Percentiles rank a stretch among this genome's conserved stretches.
phyloP scores from a whole-genome alignment of 768 basidiomycete species.

The Russula virescens region DNA sequence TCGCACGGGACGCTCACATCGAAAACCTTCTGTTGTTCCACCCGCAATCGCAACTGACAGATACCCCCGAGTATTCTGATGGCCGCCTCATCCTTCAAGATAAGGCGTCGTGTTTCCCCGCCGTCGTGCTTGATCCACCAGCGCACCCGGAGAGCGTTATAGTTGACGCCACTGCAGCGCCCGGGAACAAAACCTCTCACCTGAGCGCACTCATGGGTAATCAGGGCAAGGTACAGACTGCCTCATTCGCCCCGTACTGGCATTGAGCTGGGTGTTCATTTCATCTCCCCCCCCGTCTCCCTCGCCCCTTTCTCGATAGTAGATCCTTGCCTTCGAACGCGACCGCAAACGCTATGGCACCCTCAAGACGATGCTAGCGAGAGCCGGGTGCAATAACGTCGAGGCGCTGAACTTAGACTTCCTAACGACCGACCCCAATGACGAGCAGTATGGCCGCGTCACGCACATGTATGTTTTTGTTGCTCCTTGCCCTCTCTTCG shows the following conservation, averaged over 20 bases:
- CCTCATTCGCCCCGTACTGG: background rate
- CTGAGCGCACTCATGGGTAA: conserved; percentile 82
- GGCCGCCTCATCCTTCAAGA: conserved; percentile 93
- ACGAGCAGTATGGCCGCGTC: conserved; percentile 54
- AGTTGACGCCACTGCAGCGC: conserved; percentile 93
- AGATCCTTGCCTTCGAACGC: conserved; percentile 87
- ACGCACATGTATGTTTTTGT: conserved; percentile 75
- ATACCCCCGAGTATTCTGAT: conserved; percentile 61
- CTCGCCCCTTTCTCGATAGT: background rate
- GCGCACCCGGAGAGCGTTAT: conserved; percentile 48
- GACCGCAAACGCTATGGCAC: conserved; percentile 79
- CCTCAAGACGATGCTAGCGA: conserved; percentile 78
- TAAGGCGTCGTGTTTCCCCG: conserved; percentile 97
- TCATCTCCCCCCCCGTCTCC: background rate
- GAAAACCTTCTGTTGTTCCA: conserved; percentile 76
- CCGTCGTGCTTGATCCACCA: conserved; percentile 76
- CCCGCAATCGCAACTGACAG: conserved; percentile 58
- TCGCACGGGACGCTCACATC: conserved; percentile 74
- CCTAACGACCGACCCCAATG: conserved; percentile 63
- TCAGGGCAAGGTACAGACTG: conserved; percentile 59
- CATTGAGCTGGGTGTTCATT: background rate
- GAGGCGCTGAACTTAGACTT: conserved; percentile 77
- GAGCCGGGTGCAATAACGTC: conserved; percentile 78
- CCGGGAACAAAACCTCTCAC: conserved; percentile 97
- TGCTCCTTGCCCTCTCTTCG: background rate